Evolutionary conservation across 2,329 filamentous ascomycete species (phyloP).

Genomic region (Tolypocladium tropicale): DNA sequence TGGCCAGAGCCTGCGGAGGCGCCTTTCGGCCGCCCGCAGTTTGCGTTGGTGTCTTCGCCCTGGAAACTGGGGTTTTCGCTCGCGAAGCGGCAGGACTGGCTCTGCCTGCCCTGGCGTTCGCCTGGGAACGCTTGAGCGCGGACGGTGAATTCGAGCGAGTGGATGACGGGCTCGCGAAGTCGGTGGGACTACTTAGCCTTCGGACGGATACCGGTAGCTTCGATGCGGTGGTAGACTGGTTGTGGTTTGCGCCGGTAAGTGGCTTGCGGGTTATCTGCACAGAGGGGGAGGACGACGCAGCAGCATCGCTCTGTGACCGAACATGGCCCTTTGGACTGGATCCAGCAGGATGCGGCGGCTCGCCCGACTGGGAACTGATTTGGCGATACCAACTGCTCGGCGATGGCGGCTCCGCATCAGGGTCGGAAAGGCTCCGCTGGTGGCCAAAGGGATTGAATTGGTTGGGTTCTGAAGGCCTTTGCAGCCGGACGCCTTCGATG

Average conservation of each 20-base stretch:
- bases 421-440: conserved; percentile 45
- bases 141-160: conserved; percentile 48
- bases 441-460: conserved; percentile 39
- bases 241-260: conserved; percentile 15
- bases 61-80: conserved; percentile 29
- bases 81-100: conserved; percentile 24
- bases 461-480: conserved; percentile 64
- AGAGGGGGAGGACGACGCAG: conserved; percentile 23
- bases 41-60: conserved; percentile 33
- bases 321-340: conserved; percentile 22
- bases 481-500: conserved; percentile 40
- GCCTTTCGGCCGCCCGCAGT: conserved; percentile 24
- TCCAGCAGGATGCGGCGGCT: conserved; percentile 10
- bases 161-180: conserved; percentile 37
- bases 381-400: conserved; percentile 56
- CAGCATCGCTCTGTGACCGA: conserved; percentile 53
- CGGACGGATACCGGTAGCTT: conserved; percentile 36
- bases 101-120: conserved; percentile 29
- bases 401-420: conserved; percentile 49
- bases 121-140: conserved; percentile 29
- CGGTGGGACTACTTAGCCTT: conserved; percentile 32
- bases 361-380: conserved; percentile 15
- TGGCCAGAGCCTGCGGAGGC: conserved; percentile 30
- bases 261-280: conserved; percentile 22
- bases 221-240: conserved; percentile 22